Percentiles rank a stretch among this genome's conserved stretches.
phyloP scores from a whole-genome alignment of 768 basidiomycete species.

The Mrakia gelida region DNA sequence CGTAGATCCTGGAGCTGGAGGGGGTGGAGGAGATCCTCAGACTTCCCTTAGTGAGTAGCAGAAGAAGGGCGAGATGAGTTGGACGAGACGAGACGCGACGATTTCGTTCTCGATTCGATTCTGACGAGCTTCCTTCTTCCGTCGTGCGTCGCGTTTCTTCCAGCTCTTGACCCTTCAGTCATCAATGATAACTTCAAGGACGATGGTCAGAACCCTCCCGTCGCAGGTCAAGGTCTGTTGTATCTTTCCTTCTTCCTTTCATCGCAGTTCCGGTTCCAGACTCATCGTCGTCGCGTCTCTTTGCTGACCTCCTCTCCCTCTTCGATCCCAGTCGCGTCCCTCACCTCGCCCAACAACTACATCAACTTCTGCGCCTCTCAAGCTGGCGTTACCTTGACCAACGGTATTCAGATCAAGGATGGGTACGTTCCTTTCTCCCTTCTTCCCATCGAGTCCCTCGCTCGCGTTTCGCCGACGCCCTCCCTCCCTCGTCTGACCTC shows the following conservation, averaged over 20 bases:
- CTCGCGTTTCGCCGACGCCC: no score
- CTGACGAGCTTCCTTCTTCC: not conserved
- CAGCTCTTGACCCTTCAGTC: slow-evolving; percentile 36
- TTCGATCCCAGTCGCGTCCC: slow-evolving; percentile 50
- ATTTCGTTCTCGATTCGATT: no score
- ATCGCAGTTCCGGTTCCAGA: no score
- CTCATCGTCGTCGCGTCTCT: not conserved
- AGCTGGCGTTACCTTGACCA: not conserved
- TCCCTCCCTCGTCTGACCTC: not conserved
- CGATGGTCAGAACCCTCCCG: not conserved
- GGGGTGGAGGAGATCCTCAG: not conserved
- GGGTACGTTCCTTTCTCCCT: not conserved
- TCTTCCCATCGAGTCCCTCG: not conserved
- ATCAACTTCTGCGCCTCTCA: slow-evolving; percentile 30
- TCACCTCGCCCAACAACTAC: slow-evolving; percentile 60
- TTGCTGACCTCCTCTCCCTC: slow-evolving; percentile 45
- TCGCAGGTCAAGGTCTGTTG: not conserved
- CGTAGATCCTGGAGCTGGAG: not conserved
- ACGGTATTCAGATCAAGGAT: not conserved
- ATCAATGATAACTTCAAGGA: not conserved
- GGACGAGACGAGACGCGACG: no score
- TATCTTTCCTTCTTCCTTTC: no score
- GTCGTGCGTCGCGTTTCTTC: no score
- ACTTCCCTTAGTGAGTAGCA: not conserved
- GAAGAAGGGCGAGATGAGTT: no score